Conservation (phyloP, 257 asterid genomes). For the Capsicum chinense region DNA sequence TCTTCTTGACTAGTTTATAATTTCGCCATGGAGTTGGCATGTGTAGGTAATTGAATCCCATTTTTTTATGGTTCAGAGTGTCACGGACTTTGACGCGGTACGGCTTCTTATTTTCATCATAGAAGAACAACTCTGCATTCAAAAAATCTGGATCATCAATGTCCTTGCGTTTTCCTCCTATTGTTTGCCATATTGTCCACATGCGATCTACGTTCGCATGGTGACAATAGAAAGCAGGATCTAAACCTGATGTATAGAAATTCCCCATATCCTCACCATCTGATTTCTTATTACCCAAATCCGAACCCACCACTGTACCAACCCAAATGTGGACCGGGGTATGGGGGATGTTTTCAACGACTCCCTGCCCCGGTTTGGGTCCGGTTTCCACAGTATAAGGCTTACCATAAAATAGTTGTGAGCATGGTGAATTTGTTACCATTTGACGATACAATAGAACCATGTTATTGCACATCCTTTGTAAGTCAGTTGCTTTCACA, state of each 20-base stretch:
- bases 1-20: neutral
- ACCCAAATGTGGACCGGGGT: slow-evolving; percentile 28
- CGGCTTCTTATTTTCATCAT: slow-evolving; percentile 26
- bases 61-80: neutral
- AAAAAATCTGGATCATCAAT: neutral
- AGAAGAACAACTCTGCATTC: neutral
- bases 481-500: neutral
- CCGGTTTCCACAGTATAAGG: neutral
- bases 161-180: neutral
- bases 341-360: slow-evolving; percentile 26
- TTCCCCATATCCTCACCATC: slow-evolving; percentile 11
- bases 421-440: slow-evolving; percentile 25
- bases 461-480: slow-evolving; percentile 24
- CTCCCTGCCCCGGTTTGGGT: slow-evolving; percentile 35
- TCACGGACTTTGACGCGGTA: slow-evolving; percentile 23
- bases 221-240: too few species aligned
- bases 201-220: slow-evolving; percentile 13
- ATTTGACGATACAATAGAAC: slow-evolving; percentile 34
- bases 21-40: neutral
- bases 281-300: neutral
- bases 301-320: neutral
- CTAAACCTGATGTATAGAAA: too few species aligned
- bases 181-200: slow-evolving; percentile 11
- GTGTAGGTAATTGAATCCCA: slow-evolving; percentile 11
- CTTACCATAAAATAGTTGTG: slow-evolving; percentile 26